Conservation (phyloP, 148 eudicot genomes). For the Spergularia bocconei region DNA sequence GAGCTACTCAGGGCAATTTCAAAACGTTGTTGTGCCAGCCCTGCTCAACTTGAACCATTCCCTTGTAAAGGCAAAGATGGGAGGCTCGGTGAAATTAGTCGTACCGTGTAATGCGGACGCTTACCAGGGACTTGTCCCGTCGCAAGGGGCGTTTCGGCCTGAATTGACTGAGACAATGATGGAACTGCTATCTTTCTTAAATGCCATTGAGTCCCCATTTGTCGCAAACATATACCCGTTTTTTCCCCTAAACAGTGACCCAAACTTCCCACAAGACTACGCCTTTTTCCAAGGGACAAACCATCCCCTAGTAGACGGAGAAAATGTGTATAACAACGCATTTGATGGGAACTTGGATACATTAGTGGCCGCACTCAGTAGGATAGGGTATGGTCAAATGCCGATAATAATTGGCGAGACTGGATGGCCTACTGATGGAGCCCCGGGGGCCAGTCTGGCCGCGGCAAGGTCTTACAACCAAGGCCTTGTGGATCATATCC, state of each 20-base stretch:
- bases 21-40: conserved; percentile 59
- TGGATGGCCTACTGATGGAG: conserved; percentile 85
- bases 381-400: conserved; percentile 63
- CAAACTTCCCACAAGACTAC: conserved; percentile 79
- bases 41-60: conserved; percentile 64
- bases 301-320: conserved; percentile 62
- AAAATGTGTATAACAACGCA: conserved; percentile 61
- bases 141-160: conserved; percentile 68
- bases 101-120: conserved; percentile 87
- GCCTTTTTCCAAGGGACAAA: conserved; percentile 73
- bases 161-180: conserved; percentile 63
- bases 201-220: conserved; percentile 70
- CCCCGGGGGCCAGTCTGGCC: conserved; percentile 47
- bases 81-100: conserved; percentile 55
- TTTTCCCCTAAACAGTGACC: conserved; percentile 61
- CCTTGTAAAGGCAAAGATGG: conserved; percentile 59
- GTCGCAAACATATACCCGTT: conserved; percentile 83
- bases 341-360: conserved; percentile 87
- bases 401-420: conserved; percentile 69
- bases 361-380: conserved; percentile 55
- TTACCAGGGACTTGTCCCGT: conserved; percentile 60
- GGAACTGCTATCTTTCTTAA: conserved; percentile 59
- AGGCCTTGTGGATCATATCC: background rate
- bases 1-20: conserved; percentile 56
- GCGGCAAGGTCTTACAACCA: background rate